Base-by-base conservation (phyloP, 345 rosid genomes). In the Boechera divaricarpa region DNA sequence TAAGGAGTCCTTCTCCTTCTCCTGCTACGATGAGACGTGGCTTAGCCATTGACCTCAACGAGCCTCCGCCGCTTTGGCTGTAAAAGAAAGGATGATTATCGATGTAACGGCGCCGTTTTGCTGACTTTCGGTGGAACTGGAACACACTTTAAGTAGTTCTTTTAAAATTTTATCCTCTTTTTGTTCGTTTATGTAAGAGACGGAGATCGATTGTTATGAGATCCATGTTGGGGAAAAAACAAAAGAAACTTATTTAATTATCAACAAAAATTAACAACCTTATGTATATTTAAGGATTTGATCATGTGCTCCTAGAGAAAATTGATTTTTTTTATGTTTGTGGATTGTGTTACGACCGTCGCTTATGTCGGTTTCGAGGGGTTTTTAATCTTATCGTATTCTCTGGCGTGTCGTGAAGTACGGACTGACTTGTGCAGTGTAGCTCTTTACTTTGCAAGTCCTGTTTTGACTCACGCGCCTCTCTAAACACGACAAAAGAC, bases 61-160 rank as follows among this genome's bases (percentile, higher is more conserved):
- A 94, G 81, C 98, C 98, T 0, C 98, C 98, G 36, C 98, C 97
- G 7, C 54, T 88, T 77, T 90, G 97, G 97, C 88, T 89, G 39
- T 93, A 82, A 88, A 59, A 64, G 29, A 57, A 12, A 54, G 77
- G 31, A 75, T 58, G 11, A 24, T 35, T 28, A 28, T 31, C 35
- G 7, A 38, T 1, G 35, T 2, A 63, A 65, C 64, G 66, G 65
- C 72, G 62, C 39, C 77, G 71, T 69, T 70, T 52, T 44, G 52
- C 9, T 0, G 31, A 10, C 70, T 16, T 44, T 57, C 24, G 28
- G 32, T 47, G 38, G 59, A 47, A 63, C 12, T 28, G 29, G 29
- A 28, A 28, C 29, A 21, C 29, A 10, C 36, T 26, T 21, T 35
- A 10, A 63, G 68, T 57, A 77, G 71, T 26, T 70, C 26, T 52